Evolutionary conservation across 2,329 filamentous ascomycete species (phyloP), one percentile per base, ranked within the genome.

Genomic region (Aspergillus puulaauensis): DNA sequence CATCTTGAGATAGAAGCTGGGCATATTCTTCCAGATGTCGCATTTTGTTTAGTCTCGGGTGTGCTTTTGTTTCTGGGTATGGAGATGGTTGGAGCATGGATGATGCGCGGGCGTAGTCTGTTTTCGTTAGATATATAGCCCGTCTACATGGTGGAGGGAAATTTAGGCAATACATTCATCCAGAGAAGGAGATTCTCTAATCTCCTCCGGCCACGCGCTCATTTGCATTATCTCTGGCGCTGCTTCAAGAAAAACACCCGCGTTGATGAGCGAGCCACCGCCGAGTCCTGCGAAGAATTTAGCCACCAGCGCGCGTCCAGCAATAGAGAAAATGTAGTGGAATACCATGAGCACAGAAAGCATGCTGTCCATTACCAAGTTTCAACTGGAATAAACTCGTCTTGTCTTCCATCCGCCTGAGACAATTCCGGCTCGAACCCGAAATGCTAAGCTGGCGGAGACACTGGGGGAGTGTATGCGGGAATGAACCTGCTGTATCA

Each of bases 311-410:
- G 7, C 6, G 11, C 17, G 8, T 9, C 14, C 17, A 37, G 15
- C 5, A 39, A 7, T 3, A 33, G 12, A 2, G 39, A 23, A 21
- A 14, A 31, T 31, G 3, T 31, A 31, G 17, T 8, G 15, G n/a
- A 23, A 70, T 66, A 80, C 83, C 85, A 69, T 85, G 85, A 39
- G 79, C 80, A n/a, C 84, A 80, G 31, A 87, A 74, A 0, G 83
- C 83, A 69, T 86, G 87, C 64, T 89, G 84, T 0, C 86, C 86
- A 57, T 86, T 80, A 1, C 87, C 86, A 33, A 86, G 75, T 1
- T 86, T 79, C 47, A 88, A 68, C 67, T 88, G 85, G 66, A 85
- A 90, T 71, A 90, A 78, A 21, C 84, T 85, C 0, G 82, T 87
- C 1, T 84, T 80, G 2, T 82, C 84, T 11, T 56, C 21, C 14